phyloP scores from a whole-genome alignment of 2,329 filamentous ascomycete species.

The Fusarium beomiforme region DNA sequence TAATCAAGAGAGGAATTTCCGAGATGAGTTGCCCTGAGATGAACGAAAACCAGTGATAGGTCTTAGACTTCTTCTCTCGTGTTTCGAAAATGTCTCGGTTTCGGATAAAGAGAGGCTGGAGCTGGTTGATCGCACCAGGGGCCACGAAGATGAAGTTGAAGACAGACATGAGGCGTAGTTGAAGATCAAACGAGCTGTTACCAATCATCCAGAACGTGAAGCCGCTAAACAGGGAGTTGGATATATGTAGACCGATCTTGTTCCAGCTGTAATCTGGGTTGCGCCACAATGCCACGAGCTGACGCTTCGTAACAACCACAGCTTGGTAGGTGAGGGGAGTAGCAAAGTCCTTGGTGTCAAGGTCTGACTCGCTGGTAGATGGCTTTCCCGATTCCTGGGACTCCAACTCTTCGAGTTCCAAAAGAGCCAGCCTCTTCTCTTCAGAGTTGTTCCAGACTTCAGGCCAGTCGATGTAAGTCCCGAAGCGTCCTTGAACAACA shows the following conservation, averaged over 20 bases:
- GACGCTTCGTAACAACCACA: background rate
- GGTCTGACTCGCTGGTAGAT: background rate
- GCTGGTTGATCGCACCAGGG: slow-evolving; percentile 60
- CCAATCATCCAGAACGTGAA: slow-evolving; percentile 71
- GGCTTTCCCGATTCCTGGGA: too few species aligned
- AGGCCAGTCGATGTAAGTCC: slow-evolving; percentile 67
- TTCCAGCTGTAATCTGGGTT: slow-evolving; percentile 74
- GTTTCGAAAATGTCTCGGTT: slow-evolving; percentile 59
- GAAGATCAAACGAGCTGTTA: slow-evolving; percentile 59
- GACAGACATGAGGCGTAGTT: slow-evolving; percentile 67
- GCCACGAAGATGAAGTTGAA: too few species aligned
- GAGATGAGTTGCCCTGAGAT: slow-evolving; percentile 61
- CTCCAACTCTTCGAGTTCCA: too few species aligned
- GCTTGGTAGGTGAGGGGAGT: background rate
- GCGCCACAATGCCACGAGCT: slow-evolving; percentile 55
- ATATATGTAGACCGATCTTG: slow-evolving; percentile 67
- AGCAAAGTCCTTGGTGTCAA: background rate
- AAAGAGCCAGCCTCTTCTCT: too few species aligned
- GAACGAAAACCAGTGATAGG: slow-evolving; percentile 69
- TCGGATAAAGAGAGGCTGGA: slow-evolving; percentile 60
- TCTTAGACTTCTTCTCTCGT: slow-evolving; percentile 60
- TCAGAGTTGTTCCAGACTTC: too few species aligned
- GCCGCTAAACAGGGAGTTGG: slow-evolving; percentile 66
- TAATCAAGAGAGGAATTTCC: slow-evolving; percentile 56
- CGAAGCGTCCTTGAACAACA: slow-evolving; percentile 60